These are phyloP conservation scores for Cetraspora pellucida DNA, from an alignment of 192 early-diverging fungal species.

Conservation along the genomic window DNA sequence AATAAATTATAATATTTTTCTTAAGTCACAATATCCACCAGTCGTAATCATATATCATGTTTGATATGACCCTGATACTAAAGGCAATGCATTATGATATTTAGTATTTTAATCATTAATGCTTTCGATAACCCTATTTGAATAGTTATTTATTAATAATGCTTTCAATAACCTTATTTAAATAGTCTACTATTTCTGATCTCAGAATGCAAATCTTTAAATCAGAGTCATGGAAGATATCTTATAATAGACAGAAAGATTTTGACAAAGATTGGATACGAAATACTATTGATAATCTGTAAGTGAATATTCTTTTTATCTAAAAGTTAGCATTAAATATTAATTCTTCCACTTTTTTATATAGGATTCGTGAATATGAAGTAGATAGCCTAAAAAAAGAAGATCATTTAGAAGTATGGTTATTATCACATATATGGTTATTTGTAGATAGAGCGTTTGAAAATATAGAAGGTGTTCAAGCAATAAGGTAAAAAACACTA, in stretches of 20 bases:
- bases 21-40: too few relatives aligned
- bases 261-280: conserved; percentile 36
- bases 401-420: conserved; percentile 24
- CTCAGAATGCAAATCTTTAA: conserved; percentile 27
- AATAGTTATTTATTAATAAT: conserved; percentile 24
- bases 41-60: too few relatives aligned
- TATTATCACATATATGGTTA: conserved; percentile 20
- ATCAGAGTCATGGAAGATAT: conserved; percentile 27
- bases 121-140: too few relatives aligned
- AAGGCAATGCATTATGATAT: too few relatives aligned
- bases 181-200: conserved; percentile 23
- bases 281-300: conserved; percentile 35
- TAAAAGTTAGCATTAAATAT: conserved; percentile 28
- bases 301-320: conserved; percentile 29
- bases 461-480: conserved; percentile 30
- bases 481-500: conserved; percentile 7
- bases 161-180: conserved; percentile 23
- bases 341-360: conserved; percentile 28
- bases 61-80: too few relatives aligned
- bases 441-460: conserved; percentile 32
- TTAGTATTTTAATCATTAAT: too few relatives aligned
- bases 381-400: conserved; percentile 9
- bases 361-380: conserved; percentile 31
- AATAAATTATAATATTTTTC: too few relatives aligned
- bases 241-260: conserved; percentile 33